phyloP scores from a whole-genome alignment of 78 protist genomes.

The Bodo saltans region DNA sequence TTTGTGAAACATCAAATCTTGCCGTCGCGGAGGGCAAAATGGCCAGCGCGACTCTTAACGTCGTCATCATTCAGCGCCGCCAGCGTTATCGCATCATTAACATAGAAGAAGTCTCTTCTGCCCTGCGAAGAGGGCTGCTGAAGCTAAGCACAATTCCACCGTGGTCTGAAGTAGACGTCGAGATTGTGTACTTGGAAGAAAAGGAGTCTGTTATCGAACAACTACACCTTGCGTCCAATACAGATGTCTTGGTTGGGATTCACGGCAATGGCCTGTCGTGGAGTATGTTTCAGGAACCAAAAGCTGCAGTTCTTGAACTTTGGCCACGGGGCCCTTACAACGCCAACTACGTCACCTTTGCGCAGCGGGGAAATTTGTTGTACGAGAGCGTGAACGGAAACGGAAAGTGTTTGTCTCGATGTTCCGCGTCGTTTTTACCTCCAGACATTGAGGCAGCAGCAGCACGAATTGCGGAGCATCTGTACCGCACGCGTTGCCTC shows the following conservation, averaged over 20 bases:
- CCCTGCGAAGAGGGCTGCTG: too few relatives aligned
- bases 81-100: too few relatives aligned
- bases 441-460: too few relatives aligned
- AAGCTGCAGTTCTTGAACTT: background rate
- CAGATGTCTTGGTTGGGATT: slow-evolving; percentile 7
- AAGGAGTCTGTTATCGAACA: background rate
- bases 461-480: too few relatives aligned
- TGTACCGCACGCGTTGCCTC: background rate
- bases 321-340: slow-evolving; percentile 23
- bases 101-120: too few relatives aligned
- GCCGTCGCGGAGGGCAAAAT: too few relatives aligned
- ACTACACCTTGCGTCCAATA: background rate
- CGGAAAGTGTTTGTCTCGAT: background rate
- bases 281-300: background rate
- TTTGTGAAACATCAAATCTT: too few relatives aligned
- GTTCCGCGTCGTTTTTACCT: background rate
- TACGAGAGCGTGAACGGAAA: background rate
- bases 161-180: too few relatives aligned
- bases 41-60: too few relatives aligned
- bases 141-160: too few relatives aligned
- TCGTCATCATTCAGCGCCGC: too few relatives aligned
- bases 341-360: background rate
- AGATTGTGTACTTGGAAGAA: slow-evolving; percentile 3
- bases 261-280: slow-evolving; percentile 30
- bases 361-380: background rate